Percentiles rank a stretch among this genome's conserved stretches.
These are phyloP conservation scores for Camellia japonica DNA, from an alignment of 148 eudicot species.

Conservation along the genomic window DNA sequence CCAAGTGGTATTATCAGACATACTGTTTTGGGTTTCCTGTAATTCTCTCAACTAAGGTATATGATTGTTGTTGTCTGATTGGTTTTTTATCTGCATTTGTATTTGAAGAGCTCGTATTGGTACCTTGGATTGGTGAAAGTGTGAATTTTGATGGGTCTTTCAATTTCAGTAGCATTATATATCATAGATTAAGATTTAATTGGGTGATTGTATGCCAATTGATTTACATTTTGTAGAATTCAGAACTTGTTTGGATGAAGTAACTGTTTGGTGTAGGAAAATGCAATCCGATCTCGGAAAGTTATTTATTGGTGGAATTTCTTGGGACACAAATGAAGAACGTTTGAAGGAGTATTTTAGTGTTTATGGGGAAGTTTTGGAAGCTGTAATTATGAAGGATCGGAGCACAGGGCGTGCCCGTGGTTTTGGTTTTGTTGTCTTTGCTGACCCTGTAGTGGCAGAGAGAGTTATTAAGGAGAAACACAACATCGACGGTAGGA, in stretches of 20 bases:
- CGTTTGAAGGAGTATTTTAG: constrained; percentile 74
- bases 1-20: constrained; percentile 8
- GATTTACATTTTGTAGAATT: constrained; percentile 19
- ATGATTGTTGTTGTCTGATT: constrained; percentile 16
- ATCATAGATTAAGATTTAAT: constrained; percentile 6
- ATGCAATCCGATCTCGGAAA: constrained; percentile 89
- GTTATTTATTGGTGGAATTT: constrained; percentile 78
- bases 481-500: constrained; percentile 80
- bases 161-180: constrained; percentile 4
- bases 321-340: constrained; percentile 88
- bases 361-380: constrained; percentile 70
- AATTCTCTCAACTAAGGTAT: constrained; percentile 8
- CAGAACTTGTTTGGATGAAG: constrained; percentile 5
- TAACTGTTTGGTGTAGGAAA: constrained; percentile 32
- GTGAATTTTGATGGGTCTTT: constrained; percentile 19
- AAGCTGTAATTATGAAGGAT: constrained; percentile 88
- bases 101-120: constrained; percentile 15
- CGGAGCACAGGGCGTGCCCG: constrained; percentile 84
- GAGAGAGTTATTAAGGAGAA: constrained; percentile 75
- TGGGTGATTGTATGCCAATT: constrained; percentile 15
- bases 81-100: constrained; percentile 24
- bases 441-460: constrained; percentile 69
- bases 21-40: constrained; percentile 1
- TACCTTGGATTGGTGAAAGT: constrained; percentile 20
- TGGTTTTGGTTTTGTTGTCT: constrained; percentile 83